Conservation (phyloP, 805 yeast species). For the Monosporozyma unispora region DNA sequence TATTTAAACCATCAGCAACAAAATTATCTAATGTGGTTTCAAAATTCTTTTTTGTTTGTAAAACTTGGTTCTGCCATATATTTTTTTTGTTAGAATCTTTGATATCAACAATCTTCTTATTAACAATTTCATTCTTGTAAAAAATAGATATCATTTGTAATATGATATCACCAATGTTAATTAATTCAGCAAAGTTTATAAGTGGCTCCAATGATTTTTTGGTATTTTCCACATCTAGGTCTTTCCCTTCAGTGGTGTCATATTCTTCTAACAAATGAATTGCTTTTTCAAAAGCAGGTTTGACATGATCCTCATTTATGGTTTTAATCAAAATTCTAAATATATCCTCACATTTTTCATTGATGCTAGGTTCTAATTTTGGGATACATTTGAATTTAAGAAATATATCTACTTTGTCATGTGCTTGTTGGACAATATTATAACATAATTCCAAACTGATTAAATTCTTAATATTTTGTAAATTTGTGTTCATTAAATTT, state of each 20-base stretch:
- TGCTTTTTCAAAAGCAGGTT: slow-evolving; percentile 78
- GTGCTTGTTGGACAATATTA: slow-evolving; percentile 59
- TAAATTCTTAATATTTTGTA: slow-evolving; percentile 65
- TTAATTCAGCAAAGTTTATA: slow-evolving; percentile 78
- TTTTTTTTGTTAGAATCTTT: slow-evolving; percentile 36
- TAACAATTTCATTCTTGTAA: slow-evolving; percentile 72
- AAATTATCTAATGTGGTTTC: slow-evolving; percentile 76
- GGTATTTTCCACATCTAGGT: neutral
- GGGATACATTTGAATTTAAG: slow-evolving; percentile 34
- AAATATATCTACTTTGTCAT: slow-evolving; percentile 52
- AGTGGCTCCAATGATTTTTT: slow-evolving; percentile 58
- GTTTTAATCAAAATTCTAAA: slow-evolving; percentile 57
- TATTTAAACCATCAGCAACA: slow-evolving; percentile 87
- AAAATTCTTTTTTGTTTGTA: slow-evolving; percentile 70
- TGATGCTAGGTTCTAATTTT: slow-evolving; percentile 16
- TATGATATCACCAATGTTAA: slow-evolving; percentile 85
- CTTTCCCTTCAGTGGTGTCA: slow-evolving; percentile 40
- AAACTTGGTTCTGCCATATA: slow-evolving; percentile 70
- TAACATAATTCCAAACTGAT: slow-evolving; percentile 77
- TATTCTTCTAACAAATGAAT: slow-evolving; percentile 59
- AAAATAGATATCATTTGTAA: slow-evolving; percentile 88
- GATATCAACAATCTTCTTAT: slow-evolving; percentile 42
- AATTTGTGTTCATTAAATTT: slow-evolving; percentile 64
- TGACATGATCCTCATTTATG: slow-evolving; percentile 67
- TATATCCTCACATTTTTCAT: slow-evolving; percentile 41